A percentile compares a stretch with the other conserved stretches of the same genome.
Conservation (phyloP, 2,329 filamentous ascomycete genomes). For the Penicillium aurantiogriseum region DNA sequence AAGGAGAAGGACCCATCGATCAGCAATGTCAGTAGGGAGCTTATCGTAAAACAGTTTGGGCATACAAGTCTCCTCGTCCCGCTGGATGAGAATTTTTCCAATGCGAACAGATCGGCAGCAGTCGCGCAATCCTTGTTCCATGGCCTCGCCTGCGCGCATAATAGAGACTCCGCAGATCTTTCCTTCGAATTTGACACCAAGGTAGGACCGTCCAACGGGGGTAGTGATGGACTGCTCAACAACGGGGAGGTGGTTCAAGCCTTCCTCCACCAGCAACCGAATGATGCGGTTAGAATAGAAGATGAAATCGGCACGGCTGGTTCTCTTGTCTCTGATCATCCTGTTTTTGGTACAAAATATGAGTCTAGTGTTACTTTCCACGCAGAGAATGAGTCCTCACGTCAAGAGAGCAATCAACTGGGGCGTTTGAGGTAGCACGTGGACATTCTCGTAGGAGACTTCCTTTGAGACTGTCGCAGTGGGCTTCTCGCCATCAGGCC, state of each 20-base stretch:
- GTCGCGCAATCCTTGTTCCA: conserved; percentile 95
- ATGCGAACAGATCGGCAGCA: conserved; percentile 98
- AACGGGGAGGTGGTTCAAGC: conserved; percentile 91
- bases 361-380: conserved; percentile 5
- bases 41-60: conserved; percentile 98
- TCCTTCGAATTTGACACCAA: conserved; percentile 90
- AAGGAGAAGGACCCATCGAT: conserved; percentile 87
- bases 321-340: conserved; percentile 91
- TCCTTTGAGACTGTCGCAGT: conserved; percentile 83
- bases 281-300: conserved; percentile 99
- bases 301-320: conserved; percentile 92
- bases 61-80: conserved; percentile 89
- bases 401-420: conserved; percentile 96
- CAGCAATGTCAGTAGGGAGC: conserved; percentile 86
- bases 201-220: conserved; percentile 82
- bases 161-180: conserved; percentile 99
- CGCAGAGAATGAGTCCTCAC: conserved; percentile 58
- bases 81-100: conserved; percentile 96
- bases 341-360: conserved; percentile 48
- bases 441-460: conserved; percentile 80
- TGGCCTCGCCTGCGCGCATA: conserved; percentile 96
- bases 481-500: conserved; percentile 72
- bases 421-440: conserved; percentile 86
- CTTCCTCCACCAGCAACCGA: conserved; percentile 92
- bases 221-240: conserved; percentile 86